Conservation (phyloP, 2,329 filamentous ascomycete genomes). For the Xylariaceae sp. region DNA sequence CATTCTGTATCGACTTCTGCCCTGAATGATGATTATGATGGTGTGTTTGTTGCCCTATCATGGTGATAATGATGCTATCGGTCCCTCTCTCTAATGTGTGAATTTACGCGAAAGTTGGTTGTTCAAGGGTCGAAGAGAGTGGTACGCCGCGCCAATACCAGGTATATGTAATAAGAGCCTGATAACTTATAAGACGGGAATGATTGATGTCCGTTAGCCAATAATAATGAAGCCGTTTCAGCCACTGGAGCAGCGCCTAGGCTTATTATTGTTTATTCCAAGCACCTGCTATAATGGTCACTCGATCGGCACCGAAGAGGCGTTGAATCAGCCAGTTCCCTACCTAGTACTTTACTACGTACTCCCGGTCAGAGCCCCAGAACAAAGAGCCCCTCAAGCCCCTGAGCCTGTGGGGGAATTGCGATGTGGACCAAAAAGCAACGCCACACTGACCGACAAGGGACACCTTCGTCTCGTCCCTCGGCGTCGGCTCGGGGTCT, state of each 20-base stretch:
- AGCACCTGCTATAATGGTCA: constrained; percentile 21
- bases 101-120: no score
- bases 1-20: constrained; percentile 34
- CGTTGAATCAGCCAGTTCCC: no score
- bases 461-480: constrained; percentile 1
- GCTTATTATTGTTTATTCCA: constrained; percentile 3
- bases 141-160: neutral
- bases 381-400: no score
- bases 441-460: no score
- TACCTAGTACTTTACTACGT: no score
- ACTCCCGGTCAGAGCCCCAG: neutral
- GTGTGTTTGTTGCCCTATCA: constrained; percentile 25
- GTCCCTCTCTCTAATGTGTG: constrained; percentile 30
- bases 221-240: no score
- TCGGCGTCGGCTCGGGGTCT: no score
- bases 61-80: no score
- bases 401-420: constrained; percentile 13
- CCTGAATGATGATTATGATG: constrained; percentile 28
- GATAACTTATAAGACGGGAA: neutral
- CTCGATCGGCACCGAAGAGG: constrained; percentile 10
- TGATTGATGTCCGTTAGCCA: neutral
- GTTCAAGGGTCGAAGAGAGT: constrained; percentile 20
- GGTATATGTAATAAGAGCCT: neutral
- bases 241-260: neutral
- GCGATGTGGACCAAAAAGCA: neutral